Base-by-base conservation (phyloP, 1,284 basidiomycete genomes). In the Ceratobasidium sp. region DNA sequence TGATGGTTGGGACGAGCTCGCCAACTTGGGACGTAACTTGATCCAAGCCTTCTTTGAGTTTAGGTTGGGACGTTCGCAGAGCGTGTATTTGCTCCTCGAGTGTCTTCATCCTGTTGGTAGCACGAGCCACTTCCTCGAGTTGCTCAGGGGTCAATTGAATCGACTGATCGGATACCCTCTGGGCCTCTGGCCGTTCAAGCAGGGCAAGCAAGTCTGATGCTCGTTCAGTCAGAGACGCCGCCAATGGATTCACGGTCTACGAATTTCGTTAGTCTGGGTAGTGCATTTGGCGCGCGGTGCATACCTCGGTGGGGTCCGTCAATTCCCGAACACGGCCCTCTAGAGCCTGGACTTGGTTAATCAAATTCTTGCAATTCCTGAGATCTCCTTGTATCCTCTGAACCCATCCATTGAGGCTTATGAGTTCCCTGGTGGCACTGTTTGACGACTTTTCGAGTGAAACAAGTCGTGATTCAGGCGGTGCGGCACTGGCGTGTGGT, bases 361-460 rank as follows among this genome's bases (percentile, higher is more conserved):
- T 9, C 36, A 36, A 36, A 16, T n/a, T 19, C 54, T 56, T 56
- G 33, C 21, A 41, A 13, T n/a, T 13, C 2, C 41, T 25, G 19
- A 13, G 4, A 11, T 44, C 27, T 23, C 13, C 23, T 33, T 60
- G 44, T 11, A 49, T 36, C 58, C 58, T 4, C 46, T 21, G 21
- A 2, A 60, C 27, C n/a, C 19, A 25, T n/a, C 30, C n/a, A 16
- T 30, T 33, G 41, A 62, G 39, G 27, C 52, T 62, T 33, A 25
- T 52, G 19, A 62, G n/a, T 47, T 62, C 59, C 30, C 30, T 47
- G 21, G 25, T 52, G 6, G 33, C 47, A 33, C 59, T 62, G 2
- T 50, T 30, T 14, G 30, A 14, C 21, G 16, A 7, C n/a, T 21
- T 29, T 27, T 62, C 59, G 33, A 62, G 47, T 4, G 1, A 1